Base-by-base conservation (phyloP, 148 eudicot species). In the Agrostemma githago region DNA sequence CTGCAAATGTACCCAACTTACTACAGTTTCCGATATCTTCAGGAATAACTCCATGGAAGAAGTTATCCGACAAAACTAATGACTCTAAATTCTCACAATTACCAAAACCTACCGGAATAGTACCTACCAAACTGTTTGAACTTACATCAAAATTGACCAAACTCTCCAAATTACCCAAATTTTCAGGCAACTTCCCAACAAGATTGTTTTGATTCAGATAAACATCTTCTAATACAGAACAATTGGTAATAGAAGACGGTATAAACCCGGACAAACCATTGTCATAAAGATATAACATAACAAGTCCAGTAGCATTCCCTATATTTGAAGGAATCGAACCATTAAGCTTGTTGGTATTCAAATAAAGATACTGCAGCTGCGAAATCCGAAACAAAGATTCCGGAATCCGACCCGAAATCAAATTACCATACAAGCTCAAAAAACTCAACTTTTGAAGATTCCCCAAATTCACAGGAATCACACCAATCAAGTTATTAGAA, bases 191-290 rank as follows among this genome's bases (percentile, higher is more conserved):
- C 17, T 46, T 15, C 54, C 96, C 97, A 44, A 78, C 85, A 14
- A 92, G 72, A 6, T 61, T 78, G 72, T 92, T 92, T 57, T 71
- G 44, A 71, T 61, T 77, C 86, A 92, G 68, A 69, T 60, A 66
- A 26, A 92, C 82, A 10, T 78, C 77, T 64, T 82, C 67, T 75
- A 89, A 76, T 6, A 60, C 46, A 61, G 73, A 85, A 78, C 87
- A 89, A 62, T 82, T 82, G 20, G 88, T 90, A 59, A 89, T 72
- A 53, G 89, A 85, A 54, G 88, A 64, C 60, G 92, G 95, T 73
- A 92, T 83, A 43, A 62, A 64, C 5, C 97, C 92, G 3, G 93
- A 87, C 64, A 92, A 78, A 38, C 64, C 74, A 83, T 92, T 90
- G 12, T n/a, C 46, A 57, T 82, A 15, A 17, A 92, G 76, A 77